These are phyloP conservation scores for Teratosphaeria gauchensis DNA, from an alignment of 2,329 filamentous ascomycete genomes.

Conservation along the genomic window DNA sequence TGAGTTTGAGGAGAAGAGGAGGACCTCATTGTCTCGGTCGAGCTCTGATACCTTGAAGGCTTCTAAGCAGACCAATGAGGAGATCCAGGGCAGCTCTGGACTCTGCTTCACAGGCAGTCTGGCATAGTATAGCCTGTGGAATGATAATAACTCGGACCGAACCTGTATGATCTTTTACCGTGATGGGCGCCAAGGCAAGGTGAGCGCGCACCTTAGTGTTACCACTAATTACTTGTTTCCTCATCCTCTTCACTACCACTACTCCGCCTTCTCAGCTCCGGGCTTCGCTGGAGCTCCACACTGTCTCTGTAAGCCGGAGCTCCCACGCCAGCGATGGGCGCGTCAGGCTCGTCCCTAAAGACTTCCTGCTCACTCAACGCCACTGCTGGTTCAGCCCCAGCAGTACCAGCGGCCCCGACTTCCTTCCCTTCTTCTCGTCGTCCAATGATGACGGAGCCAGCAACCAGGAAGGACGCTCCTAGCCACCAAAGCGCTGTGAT, in stretches of 20 bases:
- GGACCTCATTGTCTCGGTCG: background rate
- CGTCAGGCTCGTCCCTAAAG: conserved; percentile 24
- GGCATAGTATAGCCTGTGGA: background rate
- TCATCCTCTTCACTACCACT: background rate
- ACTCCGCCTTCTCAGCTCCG: background rate
- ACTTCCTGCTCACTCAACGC: conserved; percentile 6
- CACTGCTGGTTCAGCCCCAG: conserved; percentile 10
- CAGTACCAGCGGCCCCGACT: conserved; percentile 11
- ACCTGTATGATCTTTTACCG: background rate
- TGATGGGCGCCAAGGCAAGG: background rate
- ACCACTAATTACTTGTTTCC: background rate
- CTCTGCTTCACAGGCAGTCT: background rate
- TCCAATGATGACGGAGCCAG: conserved; percentile 69
- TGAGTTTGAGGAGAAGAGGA: background rate
- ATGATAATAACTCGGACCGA: background rate
- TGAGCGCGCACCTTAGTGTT: background rate
- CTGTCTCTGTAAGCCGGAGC: background rate
- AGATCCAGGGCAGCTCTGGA: background rate
- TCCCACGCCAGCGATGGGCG: conserved; percentile 9
- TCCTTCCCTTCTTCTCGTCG: conserved; percentile 50
- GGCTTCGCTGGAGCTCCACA: conserved; percentile 4
- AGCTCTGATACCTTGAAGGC: background rate
- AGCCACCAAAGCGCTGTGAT: conserved; percentile 57
- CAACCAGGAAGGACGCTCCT: conserved; percentile 61
- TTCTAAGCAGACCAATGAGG: background rate